Conservation (phyloP, 345 rosid species). For the Citrus mangshanensis region DNA sequence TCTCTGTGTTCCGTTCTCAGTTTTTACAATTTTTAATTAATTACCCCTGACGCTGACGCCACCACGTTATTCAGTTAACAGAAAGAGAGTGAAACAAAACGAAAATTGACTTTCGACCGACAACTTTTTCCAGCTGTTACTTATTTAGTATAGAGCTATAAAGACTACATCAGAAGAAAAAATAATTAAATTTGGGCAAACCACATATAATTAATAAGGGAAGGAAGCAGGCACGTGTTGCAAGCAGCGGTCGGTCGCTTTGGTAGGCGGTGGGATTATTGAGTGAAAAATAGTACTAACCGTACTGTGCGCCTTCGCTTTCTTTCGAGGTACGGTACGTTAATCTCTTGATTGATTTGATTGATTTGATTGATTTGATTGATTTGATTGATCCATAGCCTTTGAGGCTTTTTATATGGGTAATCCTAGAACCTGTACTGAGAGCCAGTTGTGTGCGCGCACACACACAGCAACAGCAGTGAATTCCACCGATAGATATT, state of each 20-base stretch:
- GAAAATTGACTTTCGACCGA: background rate
- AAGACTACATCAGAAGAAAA: background rate
- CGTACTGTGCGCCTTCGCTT: background rate
- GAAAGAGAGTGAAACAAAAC: too few relatives aligned
- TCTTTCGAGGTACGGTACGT: background rate
- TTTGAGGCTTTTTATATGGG: background rate
- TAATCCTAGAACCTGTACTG: too few relatives aligned
- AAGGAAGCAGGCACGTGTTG: background rate
- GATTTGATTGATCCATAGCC: background rate
- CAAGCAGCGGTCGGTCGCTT: background rate
- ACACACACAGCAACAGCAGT: too few relatives aligned
- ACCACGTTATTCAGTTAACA: background rate
- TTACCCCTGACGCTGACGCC: conserved; percentile 8
- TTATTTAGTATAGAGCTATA: background rate
- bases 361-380: background rate
- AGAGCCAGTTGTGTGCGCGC: too few relatives aligned
- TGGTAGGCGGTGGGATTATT: background rate
- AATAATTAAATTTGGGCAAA: background rate
- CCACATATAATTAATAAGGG: background rate
- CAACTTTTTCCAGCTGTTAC: conserved; percentile 23
- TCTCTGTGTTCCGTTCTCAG: conserved; percentile 11
- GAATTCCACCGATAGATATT: too few relatives aligned
- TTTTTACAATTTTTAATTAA: background rate
- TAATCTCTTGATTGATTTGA: background rate
- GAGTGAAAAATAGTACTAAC: background rate